Evolutionary conservation across 805 yeast species (phyloP), one percentile per base, ranked within the genome.

Genomic region (Huiozyma naganishii): DNA sequence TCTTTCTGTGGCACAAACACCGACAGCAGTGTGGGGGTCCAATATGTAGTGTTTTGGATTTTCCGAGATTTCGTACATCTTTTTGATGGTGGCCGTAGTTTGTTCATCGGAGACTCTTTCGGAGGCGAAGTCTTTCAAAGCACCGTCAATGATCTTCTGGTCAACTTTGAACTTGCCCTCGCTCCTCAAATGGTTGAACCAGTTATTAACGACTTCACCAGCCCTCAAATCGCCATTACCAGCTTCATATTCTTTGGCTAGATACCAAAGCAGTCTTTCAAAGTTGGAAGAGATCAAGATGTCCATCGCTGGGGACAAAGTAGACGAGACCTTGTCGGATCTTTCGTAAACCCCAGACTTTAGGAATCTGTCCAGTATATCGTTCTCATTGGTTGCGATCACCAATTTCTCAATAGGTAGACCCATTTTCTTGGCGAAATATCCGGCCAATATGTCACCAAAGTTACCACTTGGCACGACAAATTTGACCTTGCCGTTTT

Each of bases 391-490:
- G 29, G 99, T 92, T 39, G 97, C 97, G 57, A 92, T 86, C 56
- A 89, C 82, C 53, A 92, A 74, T 58, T 80, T 77, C 50, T 82
- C 88, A 40, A 83, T 73, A 42, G 97, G 97, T 51, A 92, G 73
- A 34, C 98, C 98, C 97, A 92, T 89, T 64, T 83, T 75, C 62
- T 81, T 78, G 41, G 98, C 97, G 62, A 77, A 92, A 66, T 80
- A 92, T 47, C 98, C 98, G 29, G 98, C 98, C 45, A 92, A 76
- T 48, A 92, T 89, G 63, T 92, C 98, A 63, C 98, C 98, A 65
- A 92, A 92, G 74, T 92, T 92, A 61, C 98, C 98, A 46, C 95
- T 83, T 53, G 98, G 98, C 39, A 92, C 98, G 38, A 92, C 95
- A 61, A 77, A 92, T 53, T 85, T 82, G 45, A 85, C 77, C 53